Percentiles rank a stretch among this genome's conserved stretches.
These are phyloP conservation scores for Trametes pubescens DNA, from an alignment of 1,284 basidiomycete species.

Conservation along the genomic window DNA sequence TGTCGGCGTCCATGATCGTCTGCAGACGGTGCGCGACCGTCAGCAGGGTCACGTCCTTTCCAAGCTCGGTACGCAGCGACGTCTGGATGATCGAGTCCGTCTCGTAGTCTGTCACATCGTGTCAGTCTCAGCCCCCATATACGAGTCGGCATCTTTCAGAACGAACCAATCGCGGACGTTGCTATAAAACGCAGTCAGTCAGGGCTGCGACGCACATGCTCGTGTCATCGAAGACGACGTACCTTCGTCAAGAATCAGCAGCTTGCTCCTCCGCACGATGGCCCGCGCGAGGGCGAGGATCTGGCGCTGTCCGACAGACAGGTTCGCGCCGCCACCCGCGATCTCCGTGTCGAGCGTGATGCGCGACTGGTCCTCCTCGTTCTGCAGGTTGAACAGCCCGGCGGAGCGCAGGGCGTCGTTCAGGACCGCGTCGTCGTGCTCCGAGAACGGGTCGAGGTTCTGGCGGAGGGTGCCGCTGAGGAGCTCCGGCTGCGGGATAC, in stretches of 20 bases:
- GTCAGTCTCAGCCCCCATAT: neutral
- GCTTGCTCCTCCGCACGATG: constrained; percentile 65
- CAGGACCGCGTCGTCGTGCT: constrained; percentile 73
- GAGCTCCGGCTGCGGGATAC: constrained; percentile 61
- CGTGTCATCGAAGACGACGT: neutral
- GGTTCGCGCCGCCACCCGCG: constrained; percentile 67
- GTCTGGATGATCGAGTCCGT: constrained; percentile 67
- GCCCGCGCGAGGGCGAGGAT: constrained; percentile 67
- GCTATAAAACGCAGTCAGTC: constrained; percentile 25
- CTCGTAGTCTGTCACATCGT: constrained; percentile 53
- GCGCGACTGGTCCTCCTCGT: constrained; percentile 56
- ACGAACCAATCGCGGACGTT: constrained; percentile 43
- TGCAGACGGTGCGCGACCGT: constrained; percentile 76
- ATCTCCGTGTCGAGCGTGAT: constrained; percentile 65
- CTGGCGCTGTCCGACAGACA: constrained; percentile 67
- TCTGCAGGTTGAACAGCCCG: constrained; percentile 61
- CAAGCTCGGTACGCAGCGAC: constrained; percentile 61
- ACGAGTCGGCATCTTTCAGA: neutral
- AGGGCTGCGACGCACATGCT: neutral
- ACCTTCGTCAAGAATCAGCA: constrained; percentile 72
- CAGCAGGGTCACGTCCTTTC: constrained; percentile 63
- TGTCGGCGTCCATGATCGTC: constrained; percentile 71
- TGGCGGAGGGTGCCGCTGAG: constrained; percentile 63
- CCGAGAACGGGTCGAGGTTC: constrained; percentile 77
- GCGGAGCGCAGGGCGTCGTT: constrained; percentile 61